A percentile compares a stretch with the other conserved stretches of the same genome.
phyloP scores from a whole-genome alignment of 139 green algal species.

The Volvox africanus region DNA sequence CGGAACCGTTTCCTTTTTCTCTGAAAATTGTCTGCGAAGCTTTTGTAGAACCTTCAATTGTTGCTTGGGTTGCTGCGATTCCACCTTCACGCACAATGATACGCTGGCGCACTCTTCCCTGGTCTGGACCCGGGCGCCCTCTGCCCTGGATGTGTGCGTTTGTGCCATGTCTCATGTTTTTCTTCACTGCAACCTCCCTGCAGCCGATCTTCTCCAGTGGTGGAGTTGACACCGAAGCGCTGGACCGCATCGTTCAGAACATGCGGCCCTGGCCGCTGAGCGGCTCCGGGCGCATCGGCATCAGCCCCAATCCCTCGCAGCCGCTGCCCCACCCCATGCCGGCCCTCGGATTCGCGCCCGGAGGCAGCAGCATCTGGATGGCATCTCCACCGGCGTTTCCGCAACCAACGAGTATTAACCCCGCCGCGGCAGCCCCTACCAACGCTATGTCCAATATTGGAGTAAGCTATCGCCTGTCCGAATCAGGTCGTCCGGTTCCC shows the following conservation, averaged over 20 bases:
- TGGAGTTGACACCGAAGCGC: constrained; percentile 71
- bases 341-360: neutral
- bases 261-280: constrained; percentile 51
- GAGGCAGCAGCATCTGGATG: neutral
- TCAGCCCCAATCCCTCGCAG: neutral
- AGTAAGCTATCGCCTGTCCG: constrained; percentile 29
- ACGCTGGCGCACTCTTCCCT: no score
- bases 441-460: neutral
- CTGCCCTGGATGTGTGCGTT: neutral
- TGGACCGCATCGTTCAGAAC: constrained; percentile 85
- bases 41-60: no score
- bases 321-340: neutral
- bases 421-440: neutral
- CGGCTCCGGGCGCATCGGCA: neutral
- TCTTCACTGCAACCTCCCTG: neutral
- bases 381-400: no score
- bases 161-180: neutral
- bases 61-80: no score
- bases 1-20: no score
- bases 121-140: no score
- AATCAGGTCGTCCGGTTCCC: constrained; percentile 11
- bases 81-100: no score
- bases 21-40: no score
- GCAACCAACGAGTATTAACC: no score
- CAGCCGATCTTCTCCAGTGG: constrained; percentile 77